Conservation (phyloP, 2,329 filamentous ascomycete genomes). For the Calonectria pseudoreteaudii region DNA sequence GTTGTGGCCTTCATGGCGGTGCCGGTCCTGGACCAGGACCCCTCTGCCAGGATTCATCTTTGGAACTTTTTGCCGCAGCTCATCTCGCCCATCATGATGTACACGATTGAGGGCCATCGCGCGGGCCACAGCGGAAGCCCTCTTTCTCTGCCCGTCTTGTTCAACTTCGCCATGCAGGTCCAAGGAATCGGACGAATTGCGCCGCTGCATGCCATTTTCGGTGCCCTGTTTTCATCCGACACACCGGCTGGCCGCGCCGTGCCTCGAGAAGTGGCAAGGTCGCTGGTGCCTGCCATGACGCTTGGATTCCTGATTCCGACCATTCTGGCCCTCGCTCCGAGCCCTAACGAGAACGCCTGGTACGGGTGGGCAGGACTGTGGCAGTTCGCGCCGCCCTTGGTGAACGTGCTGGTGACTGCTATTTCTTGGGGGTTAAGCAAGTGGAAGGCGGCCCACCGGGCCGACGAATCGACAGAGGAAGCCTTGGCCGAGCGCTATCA, state of each 20-base stretch:
- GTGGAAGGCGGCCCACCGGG: neutral
- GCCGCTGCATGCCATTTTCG: neutral
- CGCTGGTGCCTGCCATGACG: neutral
- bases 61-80: conserved; percentile 1
- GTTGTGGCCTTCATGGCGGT: neutral
- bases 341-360: neutral
- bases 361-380: neutral
- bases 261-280: neutral
- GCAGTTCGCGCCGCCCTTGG: neutral
- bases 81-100: neutral
- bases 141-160: neutral
- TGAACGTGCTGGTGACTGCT: neutral
- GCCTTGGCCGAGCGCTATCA: neutral
- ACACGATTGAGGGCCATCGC: neutral
- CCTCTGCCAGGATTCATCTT: neutral
- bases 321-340: neutral
- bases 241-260: neutral
- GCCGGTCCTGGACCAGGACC: neutral
- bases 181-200: neutral
- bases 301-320: neutral
- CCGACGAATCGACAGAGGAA: neutral
- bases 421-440: neutral
- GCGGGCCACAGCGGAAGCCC: neutral
- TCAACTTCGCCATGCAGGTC: neutral
- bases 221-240: neutral